A percentile compares a stretch with the other conserved stretches of the same genome.
phyloP scores from a whole-genome alignment of 768 basidiomycete species.

The Agrocybe praecox region DNA sequence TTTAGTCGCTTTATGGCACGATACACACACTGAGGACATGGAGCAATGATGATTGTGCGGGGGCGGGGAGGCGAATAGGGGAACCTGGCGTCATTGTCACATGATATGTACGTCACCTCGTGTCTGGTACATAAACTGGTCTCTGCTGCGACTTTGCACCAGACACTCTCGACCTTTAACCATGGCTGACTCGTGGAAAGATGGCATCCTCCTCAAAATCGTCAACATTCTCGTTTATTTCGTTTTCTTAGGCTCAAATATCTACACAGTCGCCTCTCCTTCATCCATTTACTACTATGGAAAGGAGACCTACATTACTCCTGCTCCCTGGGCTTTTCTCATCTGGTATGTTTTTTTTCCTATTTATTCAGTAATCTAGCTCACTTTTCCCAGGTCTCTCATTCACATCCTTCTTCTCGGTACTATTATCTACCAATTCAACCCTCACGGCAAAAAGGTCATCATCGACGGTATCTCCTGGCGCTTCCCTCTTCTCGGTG shows the following conservation, averaged over 20 bases:
- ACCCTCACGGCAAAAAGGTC: slow-evolving; percentile 69
- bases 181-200: slow-evolving; percentile 72
- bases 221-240: slow-evolving; percentile 84
- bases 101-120: slow-evolving; percentile 20
- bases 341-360: slow-evolving; percentile 62
- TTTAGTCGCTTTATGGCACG: slow-evolving; percentile 25
- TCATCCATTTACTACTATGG: slow-evolving; percentile 69
- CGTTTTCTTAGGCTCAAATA: slow-evolving; percentile 87
- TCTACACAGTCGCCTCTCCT: slow-evolving; percentile 83
- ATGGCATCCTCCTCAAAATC: slow-evolving; percentile 84
- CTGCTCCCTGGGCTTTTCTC: slow-evolving; percentile 91
- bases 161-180: slow-evolving; percentile 22
- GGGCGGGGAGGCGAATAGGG: background rate
- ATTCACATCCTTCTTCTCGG: slow-evolving; percentile 93
- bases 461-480: slow-evolving; percentile 89
- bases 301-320: slow-evolving; percentile 92
- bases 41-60: background rate
- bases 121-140: slow-evolving; percentile 21
- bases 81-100: slow-evolving; percentile 17
- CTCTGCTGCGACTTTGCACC: background rate
- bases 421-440: slow-evolving; percentile 90
- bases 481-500: slow-evolving; percentile 86
- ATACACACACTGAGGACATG: slow-evolving; percentile 20
- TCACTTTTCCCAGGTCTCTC: slow-evolving; percentile 57
- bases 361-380: slow-evolving; percentile 6